These are phyloP conservation scores for Dendrocalamus latiflorus DNA, from an alignment of 202 grass and related monocot species.

Conservation along the genomic window DNA sequence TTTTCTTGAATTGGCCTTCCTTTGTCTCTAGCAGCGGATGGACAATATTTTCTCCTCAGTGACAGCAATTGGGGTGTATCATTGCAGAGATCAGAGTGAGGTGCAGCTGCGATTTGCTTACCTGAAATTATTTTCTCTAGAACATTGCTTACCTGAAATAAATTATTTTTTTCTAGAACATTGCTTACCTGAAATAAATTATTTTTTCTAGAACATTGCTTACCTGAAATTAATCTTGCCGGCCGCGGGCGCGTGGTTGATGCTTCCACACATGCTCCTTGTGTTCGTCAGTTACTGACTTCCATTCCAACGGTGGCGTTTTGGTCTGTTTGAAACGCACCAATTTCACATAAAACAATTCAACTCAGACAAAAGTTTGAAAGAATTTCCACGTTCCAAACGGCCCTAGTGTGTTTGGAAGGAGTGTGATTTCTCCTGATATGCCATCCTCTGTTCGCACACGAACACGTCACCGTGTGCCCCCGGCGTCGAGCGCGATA, in stretches of 20 bases:
- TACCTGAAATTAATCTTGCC: neutral
- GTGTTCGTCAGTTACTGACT: neutral
- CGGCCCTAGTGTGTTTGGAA: neutral
- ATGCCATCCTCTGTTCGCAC: too few relatives aligned
- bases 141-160: too few relatives aligned
- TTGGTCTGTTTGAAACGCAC: neutral
- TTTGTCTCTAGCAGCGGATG: neutral
- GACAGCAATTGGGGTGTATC: neutral
- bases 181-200: neutral
- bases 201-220: neutral
- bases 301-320: neutral
- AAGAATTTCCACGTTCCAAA: neutral
- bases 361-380: neutral
- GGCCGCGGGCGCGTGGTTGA: neutral
- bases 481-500: too few relatives aligned
- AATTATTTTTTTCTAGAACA: too few relatives aligned
- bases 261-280: neutral
- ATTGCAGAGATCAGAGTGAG: neutral
- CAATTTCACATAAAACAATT: neutral
- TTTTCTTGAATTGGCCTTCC: constrained; percentile 3
- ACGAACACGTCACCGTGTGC: too few relatives aligned
- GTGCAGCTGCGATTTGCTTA: neutral
- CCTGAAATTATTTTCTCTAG: too few relatives aligned
- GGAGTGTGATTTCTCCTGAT: too few relatives aligned
- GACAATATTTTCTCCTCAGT: neutral